Evolutionary conservation across 495 filamentous ascomycete species (phyloP).

Genomic region (Aspergillus baeticus): DNA sequence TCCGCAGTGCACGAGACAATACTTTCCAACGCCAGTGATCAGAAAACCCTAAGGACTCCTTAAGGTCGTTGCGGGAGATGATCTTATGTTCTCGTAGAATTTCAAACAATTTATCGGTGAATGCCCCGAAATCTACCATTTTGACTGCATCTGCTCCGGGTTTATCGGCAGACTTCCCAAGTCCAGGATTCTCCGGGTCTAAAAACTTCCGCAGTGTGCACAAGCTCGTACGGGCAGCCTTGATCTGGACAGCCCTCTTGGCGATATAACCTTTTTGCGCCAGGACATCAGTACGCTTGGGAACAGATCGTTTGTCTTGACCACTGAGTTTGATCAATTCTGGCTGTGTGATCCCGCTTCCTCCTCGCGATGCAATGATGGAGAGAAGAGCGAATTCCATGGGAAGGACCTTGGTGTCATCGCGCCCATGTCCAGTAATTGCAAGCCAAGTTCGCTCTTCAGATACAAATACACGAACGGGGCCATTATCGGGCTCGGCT

Average conservation of each 20-base stretch:
- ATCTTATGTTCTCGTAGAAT: slow-evolving; percentile 45
- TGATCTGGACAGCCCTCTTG: slow-evolving; percentile 68
- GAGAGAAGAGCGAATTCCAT: slow-evolving; percentile 75
- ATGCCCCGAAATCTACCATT: slow-evolving; percentile 43
- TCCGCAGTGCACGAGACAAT: slow-evolving; percentile 65
- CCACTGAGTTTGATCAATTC: slow-evolving; percentile 72
- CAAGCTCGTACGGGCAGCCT: slow-evolving; percentile 64
- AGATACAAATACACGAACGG: slow-evolving; percentile 56
- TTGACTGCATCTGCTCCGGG: slow-evolving; percentile 8
- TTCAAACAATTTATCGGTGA: slow-evolving; percentile 45
- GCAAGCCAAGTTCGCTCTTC: slow-evolving; percentile 71
- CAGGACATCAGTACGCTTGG: slow-evolving; percentile 73
- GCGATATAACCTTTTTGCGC: slow-evolving; percentile 79
- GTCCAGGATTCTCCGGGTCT: slow-evolving; percentile 12
- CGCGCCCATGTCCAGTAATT: slow-evolving; percentile 75
- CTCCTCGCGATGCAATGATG: slow-evolving; percentile 71
- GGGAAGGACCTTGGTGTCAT: slow-evolving; percentile 62
- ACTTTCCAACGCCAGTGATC: slow-evolving; percentile 65
- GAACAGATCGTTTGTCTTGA: slow-evolving; percentile 88
- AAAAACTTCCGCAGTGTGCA: slow-evolving; percentile 64
- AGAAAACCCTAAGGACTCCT: slow-evolving; percentile 56
- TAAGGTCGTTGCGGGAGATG: slow-evolving; percentile 60
- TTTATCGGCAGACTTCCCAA: slow-evolving; percentile 14
- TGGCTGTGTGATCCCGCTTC: slow-evolving; percentile 73
- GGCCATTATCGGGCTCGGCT: neutral